phyloP scores from a whole-genome alignment of 2,329 filamentous ascomycete genomes.

The Pseudonectria foliicola region DNA sequence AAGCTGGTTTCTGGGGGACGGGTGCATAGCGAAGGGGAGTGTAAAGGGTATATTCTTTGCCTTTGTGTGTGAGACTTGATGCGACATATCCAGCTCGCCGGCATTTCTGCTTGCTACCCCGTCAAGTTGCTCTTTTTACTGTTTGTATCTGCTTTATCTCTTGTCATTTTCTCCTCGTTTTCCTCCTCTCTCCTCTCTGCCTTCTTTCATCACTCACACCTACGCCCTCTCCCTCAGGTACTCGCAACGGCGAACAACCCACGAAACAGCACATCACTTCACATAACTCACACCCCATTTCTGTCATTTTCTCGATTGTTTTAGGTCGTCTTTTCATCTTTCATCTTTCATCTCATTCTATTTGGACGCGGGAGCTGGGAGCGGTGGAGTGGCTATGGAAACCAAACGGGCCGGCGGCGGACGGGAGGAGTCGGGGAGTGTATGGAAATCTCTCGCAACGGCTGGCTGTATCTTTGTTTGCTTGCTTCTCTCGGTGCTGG shows the following conservation, averaged over 20 bases:
- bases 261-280: too few relatives aligned
- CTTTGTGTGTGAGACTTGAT: slow-evolving; percentile 26
- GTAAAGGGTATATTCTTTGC: slow-evolving; percentile 33
- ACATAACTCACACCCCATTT: slow-evolving; percentile 9
- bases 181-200: slow-evolving; percentile 3
- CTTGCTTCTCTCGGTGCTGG: slow-evolving; percentile 11
- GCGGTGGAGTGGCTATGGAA: slow-evolving; percentile 16
- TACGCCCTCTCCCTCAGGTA: slow-evolving; percentile 5
- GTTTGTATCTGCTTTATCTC: slow-evolving; percentile 11
- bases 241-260: slow-evolving; percentile 2
- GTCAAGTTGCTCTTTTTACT: slow-evolving; percentile 14
- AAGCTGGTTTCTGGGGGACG: slow-evolving; percentile 28
- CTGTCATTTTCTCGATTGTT: slow-evolving; percentile 9
- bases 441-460: slow-evolving; percentile 16
- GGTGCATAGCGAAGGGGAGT: slow-evolving; percentile 40
- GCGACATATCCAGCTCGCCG: slow-evolving; percentile 23
- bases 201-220: slow-evolving; percentile 5
- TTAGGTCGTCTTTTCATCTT: slow-evolving; percentile 12
- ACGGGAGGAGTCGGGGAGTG: slow-evolving; percentile 24
- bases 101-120: slow-evolving; percentile 18
- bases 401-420: slow-evolving; percentile 7
- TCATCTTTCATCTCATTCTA: slow-evolving; percentile 11
- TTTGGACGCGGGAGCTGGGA: slow-evolving; percentile 20
- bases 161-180: slow-evolving; percentile 13
- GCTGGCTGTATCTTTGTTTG: slow-evolving; percentile 17